Evolutionary conservation across 176 grass and related monocot species (phyloP), one percentile per base, ranked within the genome.

Genomic region (Carex kokanica): DNA sequence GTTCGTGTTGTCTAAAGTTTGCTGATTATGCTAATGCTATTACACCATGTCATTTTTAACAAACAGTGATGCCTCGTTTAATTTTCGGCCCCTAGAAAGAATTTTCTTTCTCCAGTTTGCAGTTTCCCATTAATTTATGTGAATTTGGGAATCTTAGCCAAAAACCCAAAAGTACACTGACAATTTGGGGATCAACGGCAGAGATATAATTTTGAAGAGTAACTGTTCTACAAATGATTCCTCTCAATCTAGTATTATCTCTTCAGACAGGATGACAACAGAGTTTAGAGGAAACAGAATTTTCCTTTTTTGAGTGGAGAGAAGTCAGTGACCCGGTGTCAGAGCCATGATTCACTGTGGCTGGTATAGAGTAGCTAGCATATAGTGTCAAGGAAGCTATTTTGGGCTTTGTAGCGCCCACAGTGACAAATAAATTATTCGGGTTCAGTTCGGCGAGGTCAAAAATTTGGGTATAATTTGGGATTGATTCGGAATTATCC

Each of bases 221-320:
- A 75, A 75, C 72, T 75, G 23, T 75, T 21, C 20, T 23, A 7
- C 55, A 81, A 62, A 62, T 18, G 60, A 65, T 67, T 82, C 60
- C 60, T 82, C 58, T 41, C 16, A 65, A 67, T 82, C 80, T 17
- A 53, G 20, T 65, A 10, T 82, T 82, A 82, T 82, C 80, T 64
- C 31, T 81, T 81, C 8, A 40, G 78, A 60, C 80, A 67, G 12
- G 60, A 82, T 82, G 41, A 53, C 59, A 66, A 64, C 61, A 65
- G 54, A 53, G 61, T 53, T 67, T 67, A 54, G 25, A 11, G 0
- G 12, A 63, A 38, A 55, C 23, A 77, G 24, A 31, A 77, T 77
- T 77, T 77, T 54, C 73, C 51, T 54, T 75, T 75, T 75, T 29
- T 77, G 13, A 77, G 73, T 77, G 73, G 73, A 77, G 45, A 77